Evolutionary conservation across 768 basidiomycete species (phyloP), one percentile per base, ranked within the genome.

Genomic region (Chlorophyllum brunneum): DNA sequence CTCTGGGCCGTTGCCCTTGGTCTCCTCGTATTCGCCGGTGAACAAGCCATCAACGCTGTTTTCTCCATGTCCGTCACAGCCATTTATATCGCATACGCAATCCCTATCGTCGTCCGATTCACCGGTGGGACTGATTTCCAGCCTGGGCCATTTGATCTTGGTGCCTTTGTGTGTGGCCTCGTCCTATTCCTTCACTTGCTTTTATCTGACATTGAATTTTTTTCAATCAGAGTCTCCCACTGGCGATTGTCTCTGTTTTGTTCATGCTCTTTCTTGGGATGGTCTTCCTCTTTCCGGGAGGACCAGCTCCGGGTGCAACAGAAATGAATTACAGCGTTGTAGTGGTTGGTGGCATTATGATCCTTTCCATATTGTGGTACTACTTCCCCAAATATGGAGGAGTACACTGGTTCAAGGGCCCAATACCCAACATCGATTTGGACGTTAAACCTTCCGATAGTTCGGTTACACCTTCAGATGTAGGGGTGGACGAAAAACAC

Each of bases 241-340:
- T 85, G n/a, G 83, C 77, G 0, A 48, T 76, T 5, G 69, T 79
- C 4, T 71, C 86, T 6, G 78, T 87, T 5, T 56, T 71, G 0
- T 90, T 81, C 67, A 89, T 91, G 88, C 24, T 60, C 5, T 85
- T 88, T 65, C 78, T 85, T 75, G 61, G 71, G 41, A 60, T 82
- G 27, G 77, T 86, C 0, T 82, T 85, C 68, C 69, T 84, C 54
- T 89, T 88, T 71, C 88, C 85, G 11, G 64, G 75, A 8, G 73
- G 70, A n/a, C 81, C 81, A 11, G 62, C 64, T n/a, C 70, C 82
- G 2, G 62, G 58, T 38, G 64, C 74, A 3, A 51, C 57, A 9
- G 68, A 70, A 46, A 88, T 92, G 87, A 90, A 90, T 65, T 91
- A 89, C 58, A 79, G 81, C 0, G 70, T 83, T 34, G 83, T 85